Percentiles rank a stretch among this genome's conserved stretches.
Evolutionary conservation across 176 grass and related monocot species (phyloP).

Genomic region (Oryza punctata): DNA sequence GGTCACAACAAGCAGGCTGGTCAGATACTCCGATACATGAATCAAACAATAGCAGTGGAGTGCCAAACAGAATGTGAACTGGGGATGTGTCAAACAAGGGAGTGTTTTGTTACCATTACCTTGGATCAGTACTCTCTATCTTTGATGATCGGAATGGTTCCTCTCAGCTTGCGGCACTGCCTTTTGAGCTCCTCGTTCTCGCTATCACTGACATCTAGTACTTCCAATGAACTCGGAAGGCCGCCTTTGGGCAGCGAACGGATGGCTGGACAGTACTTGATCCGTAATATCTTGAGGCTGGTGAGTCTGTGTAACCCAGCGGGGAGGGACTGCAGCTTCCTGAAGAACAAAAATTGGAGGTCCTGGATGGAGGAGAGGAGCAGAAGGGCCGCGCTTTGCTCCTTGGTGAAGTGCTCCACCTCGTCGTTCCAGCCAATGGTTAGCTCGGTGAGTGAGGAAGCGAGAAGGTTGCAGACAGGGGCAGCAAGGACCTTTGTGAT

Average conservation of each 20-base stretch:
- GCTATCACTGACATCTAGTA: fast-evolving
- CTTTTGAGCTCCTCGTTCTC: constrained; percentile 1
- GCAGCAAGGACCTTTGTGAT: not conserved
- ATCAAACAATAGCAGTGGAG: no score
- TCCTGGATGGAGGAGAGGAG: constrained; percentile 4
- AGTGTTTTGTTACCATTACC: not conserved
- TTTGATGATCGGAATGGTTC: constrained; percentile 23
- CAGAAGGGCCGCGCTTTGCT: not conserved
- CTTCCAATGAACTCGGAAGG: not conserved
- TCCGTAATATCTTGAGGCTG: not conserved
- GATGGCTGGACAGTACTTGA: fast-evolving
- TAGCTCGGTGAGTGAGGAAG: not conserved
- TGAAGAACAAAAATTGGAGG: fast-evolving
- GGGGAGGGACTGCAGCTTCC: not conserved
- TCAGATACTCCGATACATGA: no score
- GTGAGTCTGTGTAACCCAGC: no score
- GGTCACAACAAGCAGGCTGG: no score
- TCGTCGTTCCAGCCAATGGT: fast-evolving
- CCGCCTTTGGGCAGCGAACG: no score
- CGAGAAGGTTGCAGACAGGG: not conserved
- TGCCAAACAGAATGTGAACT: no score
- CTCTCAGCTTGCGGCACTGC: constrained; percentile 19
- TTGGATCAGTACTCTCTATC: not conserved
- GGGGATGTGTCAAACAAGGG: no score
- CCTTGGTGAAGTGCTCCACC: not conserved